phyloP scores from a whole-genome alignment of 495 filamentous ascomycete species.

The Talaromyces thailandensis region DNA sequence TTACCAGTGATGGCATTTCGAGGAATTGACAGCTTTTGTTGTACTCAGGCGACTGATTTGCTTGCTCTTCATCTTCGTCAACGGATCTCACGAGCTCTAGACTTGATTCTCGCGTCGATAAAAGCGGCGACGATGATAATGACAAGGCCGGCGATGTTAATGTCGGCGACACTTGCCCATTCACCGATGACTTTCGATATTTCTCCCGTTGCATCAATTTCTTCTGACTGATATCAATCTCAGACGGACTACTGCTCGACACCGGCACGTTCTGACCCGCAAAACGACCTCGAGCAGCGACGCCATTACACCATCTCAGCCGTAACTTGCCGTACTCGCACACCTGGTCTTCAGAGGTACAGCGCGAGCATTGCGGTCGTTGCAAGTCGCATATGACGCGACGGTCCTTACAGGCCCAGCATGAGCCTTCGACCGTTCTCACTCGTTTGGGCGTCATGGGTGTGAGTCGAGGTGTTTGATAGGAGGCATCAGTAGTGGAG shows the following conservation, averaged over 20 bases:
- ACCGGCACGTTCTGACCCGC: conserved; percentile 22
- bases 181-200: conserved; percentile 5
- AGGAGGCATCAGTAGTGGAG: not conserved
- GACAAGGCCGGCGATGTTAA: not conserved
- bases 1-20: not conserved
- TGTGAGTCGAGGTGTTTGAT: not conserved
- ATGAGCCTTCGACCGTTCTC: conserved; percentile 28
- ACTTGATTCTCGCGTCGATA: not conserved
- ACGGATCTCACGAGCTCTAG: not conserved
- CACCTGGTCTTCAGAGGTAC: conserved; percentile 18
- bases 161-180: conserved; percentile 10
- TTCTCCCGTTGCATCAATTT: not conserved
- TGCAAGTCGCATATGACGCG: conserved; percentile 28
- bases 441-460: conserved; percentile 18
- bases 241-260: conserved; percentile 9
- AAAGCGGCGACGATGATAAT: not conserved
- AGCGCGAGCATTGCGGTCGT: conserved; percentile 20
- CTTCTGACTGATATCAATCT: conserved; percentile 7
- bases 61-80: not conserved
- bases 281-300: conserved; percentile 18
- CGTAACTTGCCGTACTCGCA: conserved; percentile 28
- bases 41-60: not conserved
- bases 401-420: conserved; percentile 30
- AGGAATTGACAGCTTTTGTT: not conserved
- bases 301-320: conserved; percentile 22